Conservation (phyloP, 1,284 basidiomycete genomes). For the Peniophora sp. region DNA sequence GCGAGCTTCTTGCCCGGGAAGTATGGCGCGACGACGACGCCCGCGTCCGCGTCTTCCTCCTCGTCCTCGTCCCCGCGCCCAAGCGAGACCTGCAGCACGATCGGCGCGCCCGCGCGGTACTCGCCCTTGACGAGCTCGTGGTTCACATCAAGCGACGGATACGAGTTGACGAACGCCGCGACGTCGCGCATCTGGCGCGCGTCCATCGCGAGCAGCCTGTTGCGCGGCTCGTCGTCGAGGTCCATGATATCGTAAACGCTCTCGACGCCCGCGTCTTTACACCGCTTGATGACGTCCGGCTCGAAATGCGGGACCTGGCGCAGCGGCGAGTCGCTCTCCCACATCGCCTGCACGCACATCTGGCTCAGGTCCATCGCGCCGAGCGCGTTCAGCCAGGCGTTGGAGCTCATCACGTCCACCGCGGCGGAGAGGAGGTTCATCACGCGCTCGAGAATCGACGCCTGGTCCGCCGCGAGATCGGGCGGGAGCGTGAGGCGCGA, state of each 20-base stretch:
- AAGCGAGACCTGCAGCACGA: constrained; percentile 75
- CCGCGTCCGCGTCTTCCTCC: constrained; percentile 64
- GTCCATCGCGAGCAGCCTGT: constrained; percentile 79
- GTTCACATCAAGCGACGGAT: constrained; percentile 86
- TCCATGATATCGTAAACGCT: constrained; percentile 96
- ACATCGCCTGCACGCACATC: constrained; percentile 98
- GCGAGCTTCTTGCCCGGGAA: constrained; percentile 89
- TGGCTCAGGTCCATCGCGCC: constrained; percentile 99
- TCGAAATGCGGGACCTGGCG: constrained; percentile 97
- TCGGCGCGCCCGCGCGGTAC: constrained; percentile 78
- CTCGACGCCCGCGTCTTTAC: constrained; percentile 73
- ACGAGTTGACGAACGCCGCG: constrained; percentile 90
- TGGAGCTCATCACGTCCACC: constrained; percentile 97
- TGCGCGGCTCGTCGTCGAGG: constrained; percentile 87
- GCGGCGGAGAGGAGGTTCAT: constrained; percentile 87
- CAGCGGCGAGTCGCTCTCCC: constrained; percentile 92
- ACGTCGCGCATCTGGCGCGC: constrained; percentile 85
- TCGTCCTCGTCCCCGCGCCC: constrained; percentile 84
- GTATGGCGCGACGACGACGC: constrained; percentile 84
- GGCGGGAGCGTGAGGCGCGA: constrained; percentile 86
- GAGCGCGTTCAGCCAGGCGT: constrained; percentile 89
- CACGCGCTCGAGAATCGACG: constrained; percentile 81
- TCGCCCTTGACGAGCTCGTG: constrained; percentile 78
- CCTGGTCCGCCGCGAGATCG: constrained; percentile 90
- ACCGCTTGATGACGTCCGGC: constrained; percentile 78